Evolutionary conservation across 1,139 yeast genomes (phyloP).

Genomic region (Eremothecium coryli): DNA sequence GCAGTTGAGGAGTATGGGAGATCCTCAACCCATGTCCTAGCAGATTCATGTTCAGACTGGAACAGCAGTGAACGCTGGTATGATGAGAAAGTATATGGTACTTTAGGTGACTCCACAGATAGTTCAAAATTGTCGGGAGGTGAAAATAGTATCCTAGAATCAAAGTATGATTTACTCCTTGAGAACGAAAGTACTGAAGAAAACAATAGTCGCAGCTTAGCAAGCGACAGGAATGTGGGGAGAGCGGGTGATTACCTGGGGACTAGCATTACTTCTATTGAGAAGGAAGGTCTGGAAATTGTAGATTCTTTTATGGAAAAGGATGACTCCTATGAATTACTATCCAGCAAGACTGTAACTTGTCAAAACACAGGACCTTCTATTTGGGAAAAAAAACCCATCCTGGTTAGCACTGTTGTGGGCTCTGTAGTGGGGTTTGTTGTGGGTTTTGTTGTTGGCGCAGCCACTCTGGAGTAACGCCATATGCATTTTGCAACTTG

Average conservation of each 20-base stretch:
- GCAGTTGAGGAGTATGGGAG: not conserved
- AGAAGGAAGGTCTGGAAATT: not conserved
- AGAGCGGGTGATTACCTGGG: conserved; percentile 3
- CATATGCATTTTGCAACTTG: too few relatives aligned
- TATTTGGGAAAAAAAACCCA: too few relatives aligned
- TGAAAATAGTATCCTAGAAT: not conserved
- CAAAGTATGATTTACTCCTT: conserved; percentile 1
- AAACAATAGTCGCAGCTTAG: too few relatives aligned
- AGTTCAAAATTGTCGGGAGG: not conserved
- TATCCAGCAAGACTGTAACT: too few relatives aligned
- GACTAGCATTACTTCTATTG: not conserved
- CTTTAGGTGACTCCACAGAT: not conserved
- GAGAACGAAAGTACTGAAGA: too few relatives aligned
- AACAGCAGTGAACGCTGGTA: conserved; percentile 9
- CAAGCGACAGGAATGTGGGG: too few relatives aligned
- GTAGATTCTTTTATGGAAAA: not conserved
- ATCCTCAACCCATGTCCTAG: conserved; percentile 3
- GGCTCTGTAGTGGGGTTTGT: conserved; percentile 15
- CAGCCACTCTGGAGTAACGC: conserved; percentile 9
- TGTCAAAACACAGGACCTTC: too few relatives aligned
- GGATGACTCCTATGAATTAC: too few relatives aligned
- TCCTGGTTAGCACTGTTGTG: too few relatives aligned
- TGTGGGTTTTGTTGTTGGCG: conserved; percentile 14
- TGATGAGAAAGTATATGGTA: not conserved
- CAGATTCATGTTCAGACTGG: conserved; percentile 8